Base-by-base conservation (phyloP, 306 rosid species). In the Rosa multiflora region DNA sequence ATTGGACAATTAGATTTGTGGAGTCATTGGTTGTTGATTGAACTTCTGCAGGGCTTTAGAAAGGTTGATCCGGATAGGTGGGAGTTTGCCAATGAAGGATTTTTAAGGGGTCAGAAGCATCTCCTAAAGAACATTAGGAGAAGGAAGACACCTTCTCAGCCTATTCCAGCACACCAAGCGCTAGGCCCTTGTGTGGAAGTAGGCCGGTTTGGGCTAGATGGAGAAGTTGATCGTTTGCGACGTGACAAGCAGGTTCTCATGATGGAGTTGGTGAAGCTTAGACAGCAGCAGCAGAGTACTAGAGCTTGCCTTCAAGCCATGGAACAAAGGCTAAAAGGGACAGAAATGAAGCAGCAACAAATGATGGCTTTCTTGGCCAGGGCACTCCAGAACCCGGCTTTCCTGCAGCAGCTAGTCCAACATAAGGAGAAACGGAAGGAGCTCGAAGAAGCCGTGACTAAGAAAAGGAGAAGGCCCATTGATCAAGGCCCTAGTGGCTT, bases 41-140 rank as follows among this genome's bases (percentile, higher is more conserved):
- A 58, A 86, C 83, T 77, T 23, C 63, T 70, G 21, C 90, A 94
- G 98, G 97, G 97, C 1, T 94, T 94, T 82, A 86, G 97, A 74
- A 94, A 94, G 85, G 83, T 89, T 55, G 94, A 94, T 79, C 84
- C 92, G 72, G 91, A 91, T 75, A 88, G 77, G 74, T 94, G 99
- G 99, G 95, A 92, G 77, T 92, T 94, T 79, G 93, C 97, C 9
- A 91, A 86, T 72, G 99, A 88, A 79, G 93, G 93, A 47, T 94
- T 94, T 79, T 44, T 87, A 3, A 85, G 93, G 53, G 92, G 89
- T 55, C 91, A 92, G 40, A 88, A 74, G 87, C 89, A 92, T 56
- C 86, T 92, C 17, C 83, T 94, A 10, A 91, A 78, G 76, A 88
- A 63, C 87, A 89, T 94, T 53, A 87, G 77, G 86, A 91, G 99